Base-by-base conservation (phyloP, 495 filamentous ascomycete species). In the Oidiodendron maius region DNA sequence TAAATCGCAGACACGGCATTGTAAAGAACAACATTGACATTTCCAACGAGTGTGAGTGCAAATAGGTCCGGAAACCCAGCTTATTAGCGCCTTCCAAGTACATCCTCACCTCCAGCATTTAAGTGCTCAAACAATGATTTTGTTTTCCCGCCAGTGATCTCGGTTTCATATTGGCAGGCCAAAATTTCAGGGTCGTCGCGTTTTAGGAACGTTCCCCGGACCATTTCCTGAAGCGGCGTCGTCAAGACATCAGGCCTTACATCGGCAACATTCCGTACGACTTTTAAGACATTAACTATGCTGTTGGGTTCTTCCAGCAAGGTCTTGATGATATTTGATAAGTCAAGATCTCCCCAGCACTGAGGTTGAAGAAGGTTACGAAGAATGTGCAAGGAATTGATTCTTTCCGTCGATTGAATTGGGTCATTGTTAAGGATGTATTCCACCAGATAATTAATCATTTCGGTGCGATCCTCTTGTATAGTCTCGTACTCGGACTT, bases 271-370 rank as follows among this genome's bases (percentile, higher is more conserved):
- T 96, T 84, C 37, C 88, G 82, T 36, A 99, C 65, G 16, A 96
- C 83, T 57, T 96, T 89, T 9, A 99, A 70, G 9, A 90, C 86
- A 62, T 97, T 97, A 67, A 99, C 76, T 64, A 91, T 87, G 42
- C 81, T 80, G 0, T 89, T 95, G 37, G 82, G 75, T 52, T 84
- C 84, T 48, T 82, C 78, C 2, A 95, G 65, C 36, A 94, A 82
- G 2, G 81, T 79, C 50, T 97, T 91, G 5, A 87, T 95, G 44
- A 89, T 81, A 51, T 89, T 93, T 11, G 86, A 86, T 55, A 95
- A 91, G 26, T 96, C 90, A 21, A 96, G 69, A 23, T 96, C 93
- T 20, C 80, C 84, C 94, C 94, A 99, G 61, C 86, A 94, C 16
- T 83, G 79, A 16, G 89, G 85, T 38, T 89, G 87, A 12, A 99